phyloP scores from a whole-genome alignment of 176 grass and related monocot genomes.

The Raddia guianensis region DNA sequence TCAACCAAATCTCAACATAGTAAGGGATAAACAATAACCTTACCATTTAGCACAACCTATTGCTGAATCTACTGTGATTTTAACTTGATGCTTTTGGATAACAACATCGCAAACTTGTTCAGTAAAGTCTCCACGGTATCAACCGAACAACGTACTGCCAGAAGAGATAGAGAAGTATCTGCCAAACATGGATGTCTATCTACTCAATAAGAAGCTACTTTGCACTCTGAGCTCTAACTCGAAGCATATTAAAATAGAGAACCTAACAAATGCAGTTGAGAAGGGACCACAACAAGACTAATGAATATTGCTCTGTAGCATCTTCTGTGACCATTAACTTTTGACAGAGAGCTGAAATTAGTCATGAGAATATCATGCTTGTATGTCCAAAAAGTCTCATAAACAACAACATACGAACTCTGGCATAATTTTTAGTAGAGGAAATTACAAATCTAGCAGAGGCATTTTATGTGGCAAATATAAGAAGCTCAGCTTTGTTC shows the following conservation, averaged over 20 bases:
- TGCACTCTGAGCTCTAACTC: constrained; percentile 8
- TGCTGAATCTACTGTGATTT: not conserved
- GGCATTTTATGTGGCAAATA: not conserved
- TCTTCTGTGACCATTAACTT: constrained; percentile 15
- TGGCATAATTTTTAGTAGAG: not conserved
- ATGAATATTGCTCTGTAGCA: not conserved
- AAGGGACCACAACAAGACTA: constrained; percentile 23
- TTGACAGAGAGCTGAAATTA: constrained; percentile 19
- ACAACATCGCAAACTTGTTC: not conserved
- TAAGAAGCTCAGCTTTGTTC: not conserved
- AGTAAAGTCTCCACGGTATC: constrained; percentile 21
- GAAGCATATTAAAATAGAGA: constrained; percentile 15
- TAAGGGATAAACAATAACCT: not conserved
- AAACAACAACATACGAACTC: not conserved
- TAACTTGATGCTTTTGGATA: not conserved
- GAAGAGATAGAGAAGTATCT: not conserved
- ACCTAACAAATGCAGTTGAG: constrained; percentile 16
- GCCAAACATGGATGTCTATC: constrained; percentile 2
- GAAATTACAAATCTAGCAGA: constrained; percentile 2
- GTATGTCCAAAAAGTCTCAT: not conserved
- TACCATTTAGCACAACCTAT: not conserved
- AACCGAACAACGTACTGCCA: constrained; percentile 3
- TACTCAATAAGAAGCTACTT: constrained; percentile 9
- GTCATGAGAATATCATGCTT: not conserved
- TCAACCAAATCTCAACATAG: constrained; percentile 1